Base-by-base conservation (phyloP, 2,329 filamentous ascomycete genomes). In the Dactylonectria estremocensis region DNA sequence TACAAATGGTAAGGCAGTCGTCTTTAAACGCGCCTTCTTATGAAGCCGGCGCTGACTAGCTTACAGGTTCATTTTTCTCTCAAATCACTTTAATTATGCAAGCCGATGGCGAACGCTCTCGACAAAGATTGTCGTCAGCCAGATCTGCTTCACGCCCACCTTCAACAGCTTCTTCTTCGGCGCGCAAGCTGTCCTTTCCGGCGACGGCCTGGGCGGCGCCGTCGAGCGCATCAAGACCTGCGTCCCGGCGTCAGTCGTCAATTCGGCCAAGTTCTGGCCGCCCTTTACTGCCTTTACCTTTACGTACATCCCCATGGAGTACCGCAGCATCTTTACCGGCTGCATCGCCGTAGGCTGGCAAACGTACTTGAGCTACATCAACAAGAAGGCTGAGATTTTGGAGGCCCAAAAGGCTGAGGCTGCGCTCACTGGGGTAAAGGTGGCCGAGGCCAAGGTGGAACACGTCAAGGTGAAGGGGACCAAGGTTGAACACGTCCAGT, bases 301-400 rank as follows among this genome's bases (percentile, higher is more conserved):
- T 77, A 90, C 92, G n/a, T 96, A 94, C 76, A 84, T 98, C 5
- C 89, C 91, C 28, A 85, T 94, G 54, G 90, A 95, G 77, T 95
- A 94, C 80, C 86, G 95, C 57, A 93, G 90, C 74, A 87, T 97
- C 16, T 96, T 97, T 73, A 90, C 92, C 0, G 94, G 93, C 1
- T 83, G 92, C 7, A 88, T 97, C 71, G 93, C 94, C 1, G 92
- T 97, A 58, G 93, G 93, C 0, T 98, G 95, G 95, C 95, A 97
- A 87, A 95, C 94, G 1, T 98, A 97, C 84, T 77, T 98, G 74
- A 93, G 91, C 73, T 93, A 90, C 80, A 80, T 97, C 76, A 97
- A 97, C 76, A 87, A 92, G 75, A 84, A 85, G 69, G 93, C 93
- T 2, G 93, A 94, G 79, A 35, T 74, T 3, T 61, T 75, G 37